Percentiles rank a stretch among this genome's conserved stretches.
Conservation (phyloP, 305 asterid genomes). For the Fraxinus nigra region DNA sequence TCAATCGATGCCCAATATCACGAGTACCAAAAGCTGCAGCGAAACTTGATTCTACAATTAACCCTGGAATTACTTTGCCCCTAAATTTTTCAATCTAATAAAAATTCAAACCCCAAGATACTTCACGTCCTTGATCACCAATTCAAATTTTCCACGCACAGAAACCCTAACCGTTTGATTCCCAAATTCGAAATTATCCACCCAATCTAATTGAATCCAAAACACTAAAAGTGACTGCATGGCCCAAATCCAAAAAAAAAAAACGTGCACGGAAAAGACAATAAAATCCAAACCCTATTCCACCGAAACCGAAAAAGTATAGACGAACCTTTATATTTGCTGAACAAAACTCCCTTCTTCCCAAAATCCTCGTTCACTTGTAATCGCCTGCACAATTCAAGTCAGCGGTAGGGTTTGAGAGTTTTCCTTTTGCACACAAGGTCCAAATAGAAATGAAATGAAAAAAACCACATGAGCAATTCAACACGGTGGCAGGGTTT, state of each 20-base stretch:
- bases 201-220: constrained; percentile 6
- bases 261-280: background rate
- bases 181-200: constrained; percentile 16
- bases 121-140: background rate
- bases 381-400: no score
- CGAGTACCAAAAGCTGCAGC: constrained; percentile 12
- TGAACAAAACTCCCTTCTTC: no score
- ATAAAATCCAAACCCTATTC: background rate
- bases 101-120: background rate
- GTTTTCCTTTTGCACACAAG: no score
- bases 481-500: no score
- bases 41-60: background rate
- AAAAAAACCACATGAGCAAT: no score
- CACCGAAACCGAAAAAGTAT: constrained; percentile 8
- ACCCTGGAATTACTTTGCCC: background rate
- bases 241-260: background rate
- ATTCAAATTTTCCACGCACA: background rate
- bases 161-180: background rate
- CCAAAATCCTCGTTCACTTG: no score
- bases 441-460: no score
- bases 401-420: no score
- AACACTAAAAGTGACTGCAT: constrained; percentile 21
- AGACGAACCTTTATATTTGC: constrained; percentile 28
- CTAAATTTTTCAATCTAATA: background rate
- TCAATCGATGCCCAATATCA: background rate